Percentiles rank a stretch among this genome's conserved stretches.
phyloP scores from a whole-genome alignment of 208 protist species.

The Leishmania mexicana region DNA sequence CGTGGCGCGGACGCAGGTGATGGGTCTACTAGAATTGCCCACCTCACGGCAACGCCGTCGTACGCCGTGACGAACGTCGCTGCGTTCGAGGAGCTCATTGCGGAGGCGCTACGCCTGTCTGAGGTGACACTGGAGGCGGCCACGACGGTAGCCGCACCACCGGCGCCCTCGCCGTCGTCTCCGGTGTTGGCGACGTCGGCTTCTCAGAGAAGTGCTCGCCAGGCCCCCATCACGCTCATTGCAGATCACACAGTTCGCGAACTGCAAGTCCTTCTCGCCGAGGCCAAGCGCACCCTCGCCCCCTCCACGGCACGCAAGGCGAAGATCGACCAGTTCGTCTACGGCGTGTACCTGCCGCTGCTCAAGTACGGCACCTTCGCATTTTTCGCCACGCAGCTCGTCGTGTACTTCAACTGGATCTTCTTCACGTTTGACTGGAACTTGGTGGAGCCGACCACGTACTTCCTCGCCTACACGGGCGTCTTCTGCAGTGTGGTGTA shows the following conservation, averaged over 20 bases:
- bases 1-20: not conserved
- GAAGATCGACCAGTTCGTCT: conserved; percentile 48
- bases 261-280: conserved; percentile 31
- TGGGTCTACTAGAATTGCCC: not conserved
- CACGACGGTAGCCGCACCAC: not conserved
- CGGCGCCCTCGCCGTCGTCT: not conserved
- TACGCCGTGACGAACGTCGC: conserved; percentile 25
- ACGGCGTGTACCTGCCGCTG: conserved; percentile 41
- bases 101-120: conserved; percentile 18
- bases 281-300: conserved; percentile 30
- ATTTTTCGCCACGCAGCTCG: conserved; percentile 58
- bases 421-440: conserved; percentile 92
- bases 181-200: not conserved
- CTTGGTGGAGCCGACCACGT: conserved; percentile 85
- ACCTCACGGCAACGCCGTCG: conserved; percentile 7
- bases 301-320: conserved; percentile 19
- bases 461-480: conserved; percentile 76
- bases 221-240: conserved; percentile 9
- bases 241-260: conserved; percentile 38
- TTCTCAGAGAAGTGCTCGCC: not conserved
- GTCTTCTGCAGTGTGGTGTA: conserved; percentile 67
- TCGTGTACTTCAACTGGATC: conserved; percentile 82
- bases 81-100: conserved; percentile 32
- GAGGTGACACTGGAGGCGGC: not conserved
- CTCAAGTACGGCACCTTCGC: conserved; percentile 54